Evolutionary conservation across 1,284 basidiomycete genomes (phyloP), one percentile per base, ranked within the genome.

Genomic region (Pseudozyma sp.): DNA sequence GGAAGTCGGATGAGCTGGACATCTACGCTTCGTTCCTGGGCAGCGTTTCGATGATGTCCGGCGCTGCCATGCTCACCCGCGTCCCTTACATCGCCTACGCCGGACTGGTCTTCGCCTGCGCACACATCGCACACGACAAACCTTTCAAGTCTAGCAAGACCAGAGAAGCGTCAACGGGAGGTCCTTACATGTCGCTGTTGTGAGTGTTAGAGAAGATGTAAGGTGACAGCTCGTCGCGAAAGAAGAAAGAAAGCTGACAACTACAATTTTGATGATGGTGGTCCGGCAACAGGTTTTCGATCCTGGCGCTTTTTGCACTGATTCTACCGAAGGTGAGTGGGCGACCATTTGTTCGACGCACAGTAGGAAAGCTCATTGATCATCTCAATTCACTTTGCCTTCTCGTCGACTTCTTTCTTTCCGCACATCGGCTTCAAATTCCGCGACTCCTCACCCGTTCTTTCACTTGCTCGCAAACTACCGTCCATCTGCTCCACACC

Each of bases 61-160:
- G 66, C 4, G 69, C 66, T n/a, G 69, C 68, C 3, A 72, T 76
- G 74, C 49, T 76, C 16, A 68, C 66, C 0, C 35, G 69, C 3
- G 56, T 50, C 1, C 66, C 74, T 0, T 62, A 69, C 40, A 54
- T 72, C 24, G 74, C 74, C 11, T 76, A 72, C 24, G 60, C 61
- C n/a, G 75, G 75, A 5, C 31, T 70, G n/a, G 31, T 77, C 17
- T 77, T 77, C 34, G 69, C 75, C 10, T 61, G 63, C 39, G 75
- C 75, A 14, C 75, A 77, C 56, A 62, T 73, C 16, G 70, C 67
- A 4, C 70, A 77, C 47, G 70, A 77, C 53, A 68, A 64, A 35
- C 74, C 74, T 0, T 73, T 68, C 64, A 75, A 75, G 29, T 75
- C 72, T 11, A 60, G 17, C 42, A 68, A 56, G 51, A 75, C 64